phyloP scores from a whole-genome alignment of 1,139 yeast genomes.

The Blastobotrys illinoisensis region DNA sequence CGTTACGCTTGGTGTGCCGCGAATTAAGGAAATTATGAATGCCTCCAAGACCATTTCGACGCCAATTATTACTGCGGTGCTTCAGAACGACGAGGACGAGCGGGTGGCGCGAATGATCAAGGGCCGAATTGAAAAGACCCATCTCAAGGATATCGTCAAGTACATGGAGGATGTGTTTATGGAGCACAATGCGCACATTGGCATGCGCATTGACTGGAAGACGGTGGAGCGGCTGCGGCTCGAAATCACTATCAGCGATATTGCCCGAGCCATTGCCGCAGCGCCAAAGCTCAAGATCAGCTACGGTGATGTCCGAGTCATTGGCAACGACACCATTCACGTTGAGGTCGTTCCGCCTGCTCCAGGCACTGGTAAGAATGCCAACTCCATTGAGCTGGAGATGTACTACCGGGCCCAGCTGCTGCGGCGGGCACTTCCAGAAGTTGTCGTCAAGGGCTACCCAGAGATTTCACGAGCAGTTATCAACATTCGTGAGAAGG shows the following conservation, averaged over 20 bases:
- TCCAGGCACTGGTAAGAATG: conserved; percentile 38
- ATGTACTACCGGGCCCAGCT: conserved; percentile 87
- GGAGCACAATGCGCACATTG: conserved; percentile 69
- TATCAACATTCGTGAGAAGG: conserved; percentile 79
- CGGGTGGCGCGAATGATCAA: conserved; percentile 98
- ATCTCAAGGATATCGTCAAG: conserved; percentile 76
- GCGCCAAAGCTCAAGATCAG: conserved; percentile 89
- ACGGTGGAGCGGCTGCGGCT: conserved; percentile 88
- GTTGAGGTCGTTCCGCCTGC: conserved; percentile 66
- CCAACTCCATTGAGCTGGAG: conserved; percentile 46
- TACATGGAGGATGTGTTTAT: conserved; percentile 92
- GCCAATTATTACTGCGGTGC: conserved; percentile 90
- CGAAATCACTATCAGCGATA: conserved; percentile 79
- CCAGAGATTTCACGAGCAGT: conserved; percentile 92
- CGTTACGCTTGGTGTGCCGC: conserved; percentile 97
- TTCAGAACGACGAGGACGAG: conserved; percentile 91
- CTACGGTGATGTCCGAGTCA: conserved; percentile 63
- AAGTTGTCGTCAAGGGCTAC: conserved; percentile 87
- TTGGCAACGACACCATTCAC: conserved; percentile 64
- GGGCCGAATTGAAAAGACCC: conserved; percentile 93
- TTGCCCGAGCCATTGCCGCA: conserved; percentile 70
- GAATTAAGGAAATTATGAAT: conserved; percentile 96
- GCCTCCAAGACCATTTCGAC: conserved; percentile 95
- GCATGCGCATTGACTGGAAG: conserved; percentile 73
- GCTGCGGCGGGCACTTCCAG: conserved; percentile 77